Percentiles rank a stretch among this genome's conserved stretches.
phyloP scores from a whole-genome alignment of 345 rosid genomes.

The Erucastrum elatum region DNA sequence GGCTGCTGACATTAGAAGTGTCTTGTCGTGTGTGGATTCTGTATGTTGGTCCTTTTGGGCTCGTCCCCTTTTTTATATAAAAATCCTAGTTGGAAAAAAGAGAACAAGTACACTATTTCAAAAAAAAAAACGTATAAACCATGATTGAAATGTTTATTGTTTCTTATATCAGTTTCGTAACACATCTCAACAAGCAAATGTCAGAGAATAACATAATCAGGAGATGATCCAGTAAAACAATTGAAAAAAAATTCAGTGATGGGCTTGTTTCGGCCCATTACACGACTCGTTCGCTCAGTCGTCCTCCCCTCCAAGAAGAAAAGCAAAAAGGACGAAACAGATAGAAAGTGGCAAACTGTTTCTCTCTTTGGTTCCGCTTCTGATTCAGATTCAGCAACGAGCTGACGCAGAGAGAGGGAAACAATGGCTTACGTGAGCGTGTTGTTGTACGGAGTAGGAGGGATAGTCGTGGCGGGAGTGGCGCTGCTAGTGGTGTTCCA shows the following conservation, averaged over 20 bases:
- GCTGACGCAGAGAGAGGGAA: neutral
- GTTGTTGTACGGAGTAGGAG: slow-evolving; percentile 86
- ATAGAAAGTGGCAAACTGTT: neutral
- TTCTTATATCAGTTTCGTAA: neutral
- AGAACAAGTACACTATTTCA: too few relatives aligned
- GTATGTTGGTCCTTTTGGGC: too few relatives aligned
- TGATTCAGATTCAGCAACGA: neutral
- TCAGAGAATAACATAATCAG: neutral
- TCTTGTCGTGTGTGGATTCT: too few relatives aligned
- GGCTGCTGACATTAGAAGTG: too few relatives aligned
- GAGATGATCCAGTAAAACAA: neutral
- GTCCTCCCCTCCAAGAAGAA: neutral
- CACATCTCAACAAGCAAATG: neutral
- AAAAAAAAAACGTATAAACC: too few relatives aligned
- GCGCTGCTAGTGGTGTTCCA: slow-evolving; percentile 92
- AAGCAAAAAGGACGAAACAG: neutral
- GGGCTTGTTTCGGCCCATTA: slow-evolving; percentile 24
- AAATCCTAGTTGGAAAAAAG: too few relatives aligned
- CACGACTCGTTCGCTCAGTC: neutral
- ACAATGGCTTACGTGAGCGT: slow-evolving; percentile 79
- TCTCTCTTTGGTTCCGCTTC: slow-evolving; percentile 13
- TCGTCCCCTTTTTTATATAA: too few relatives aligned
- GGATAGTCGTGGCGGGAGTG: slow-evolving; percentile 83
- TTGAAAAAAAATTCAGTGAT: neutral
- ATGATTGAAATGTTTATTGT: neutral